Percentiles rank a stretch among this genome's conserved stretches.
Conservation (phyloP, 345 rosid species). For the Arabidopsis thaliana region DNA sequence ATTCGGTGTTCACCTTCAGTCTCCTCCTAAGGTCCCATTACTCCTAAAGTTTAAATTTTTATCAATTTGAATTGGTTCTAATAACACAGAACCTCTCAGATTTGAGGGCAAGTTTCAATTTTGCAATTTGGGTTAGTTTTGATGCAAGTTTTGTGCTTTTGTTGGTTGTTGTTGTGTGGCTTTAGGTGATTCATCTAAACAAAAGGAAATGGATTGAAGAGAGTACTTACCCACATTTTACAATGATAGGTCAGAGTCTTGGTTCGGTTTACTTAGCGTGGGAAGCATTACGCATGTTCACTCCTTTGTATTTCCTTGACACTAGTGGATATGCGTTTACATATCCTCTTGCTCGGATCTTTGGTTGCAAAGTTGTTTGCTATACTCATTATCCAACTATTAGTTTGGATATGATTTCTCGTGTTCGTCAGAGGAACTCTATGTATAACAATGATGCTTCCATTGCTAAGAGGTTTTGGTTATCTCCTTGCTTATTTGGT, state of each 20-base stretch:
- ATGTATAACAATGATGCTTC: conserved; percentile 81
- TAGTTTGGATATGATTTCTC: conserved; percentile 88
- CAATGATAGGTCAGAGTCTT: conserved; percentile 96
- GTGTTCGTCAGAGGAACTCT: conserved; percentile 69
- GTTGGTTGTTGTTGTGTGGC: conserved; percentile 2
- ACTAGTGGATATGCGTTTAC: conserved; percentile 95
- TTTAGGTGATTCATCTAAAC: conserved; percentile 76
- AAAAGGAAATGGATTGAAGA: conserved; percentile 90
- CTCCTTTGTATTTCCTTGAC: conserved; percentile 74
- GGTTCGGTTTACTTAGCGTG: conserved; percentile 87
- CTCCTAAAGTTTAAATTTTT: background rate
- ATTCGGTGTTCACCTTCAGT: conserved; percentile 73
- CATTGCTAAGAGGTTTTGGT: conserved; percentile 72
- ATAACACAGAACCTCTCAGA: background rate
- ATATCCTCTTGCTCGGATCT: conserved; percentile 85
- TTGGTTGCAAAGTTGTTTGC: conserved; percentile 94
- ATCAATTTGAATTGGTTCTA: background rate
- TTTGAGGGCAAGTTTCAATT: background rate
- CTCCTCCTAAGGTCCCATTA: conserved; percentile 66
- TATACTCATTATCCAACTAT: conserved; percentile 96
- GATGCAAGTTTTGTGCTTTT: background rate
- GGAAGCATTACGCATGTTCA: conserved; percentile 87
- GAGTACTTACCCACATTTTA: conserved; percentile 78
- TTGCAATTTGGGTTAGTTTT: background rate
- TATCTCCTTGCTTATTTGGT: background rate